phyloP scores from a whole-genome alignment of 108 stramenopile species.

The Cyclotella atomus region DNA sequence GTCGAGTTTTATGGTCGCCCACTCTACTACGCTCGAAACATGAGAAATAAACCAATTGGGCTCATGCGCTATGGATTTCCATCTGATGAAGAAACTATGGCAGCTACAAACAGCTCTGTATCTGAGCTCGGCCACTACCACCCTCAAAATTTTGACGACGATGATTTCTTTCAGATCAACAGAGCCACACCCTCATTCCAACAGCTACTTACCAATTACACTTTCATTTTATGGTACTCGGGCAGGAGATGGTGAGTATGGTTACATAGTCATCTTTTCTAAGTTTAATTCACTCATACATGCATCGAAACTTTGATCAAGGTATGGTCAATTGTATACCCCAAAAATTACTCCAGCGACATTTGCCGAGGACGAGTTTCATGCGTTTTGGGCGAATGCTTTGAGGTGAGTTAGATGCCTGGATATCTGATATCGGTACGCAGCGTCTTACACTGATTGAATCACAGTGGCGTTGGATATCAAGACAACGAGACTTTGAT shows the following conservation, averaged over 20 bases:
- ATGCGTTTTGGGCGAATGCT: constrained; percentile 11
- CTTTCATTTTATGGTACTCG: constrained; percentile 34
- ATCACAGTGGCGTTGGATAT: neutral
- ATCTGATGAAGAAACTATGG: too few species aligned
- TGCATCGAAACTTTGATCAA: neutral
- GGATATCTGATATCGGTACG: neutral
- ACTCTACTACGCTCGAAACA: constrained; percentile 10
- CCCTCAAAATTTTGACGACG: constrained; percentile 9
- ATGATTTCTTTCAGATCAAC: constrained; percentile 44
- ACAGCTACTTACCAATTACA: constrained; percentile 40
- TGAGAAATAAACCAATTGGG: constrained; percentile 33
- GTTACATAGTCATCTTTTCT: neutral
- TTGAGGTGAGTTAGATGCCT: neutral
- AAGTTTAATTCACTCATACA: neutral
- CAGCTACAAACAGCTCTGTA: too few species aligned
- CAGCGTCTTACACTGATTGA: neutral
- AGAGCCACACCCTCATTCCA: constrained; percentile 19
- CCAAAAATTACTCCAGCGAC: neutral
- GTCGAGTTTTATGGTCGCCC: constrained; percentile 42
- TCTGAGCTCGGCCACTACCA: too few species aligned
- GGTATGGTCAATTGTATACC: constrained; percentile 17
- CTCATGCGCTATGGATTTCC: constrained; percentile 31
- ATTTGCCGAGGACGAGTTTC: constrained; percentile 28
- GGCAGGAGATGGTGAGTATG: constrained; percentile 33
- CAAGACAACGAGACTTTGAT: neutral